Percentiles rank a stretch among this genome's conserved stretches.
phyloP scores from a whole-genome alignment of 108 stramenopile species.

The Cylindrotheca fusiformis region DNA sequence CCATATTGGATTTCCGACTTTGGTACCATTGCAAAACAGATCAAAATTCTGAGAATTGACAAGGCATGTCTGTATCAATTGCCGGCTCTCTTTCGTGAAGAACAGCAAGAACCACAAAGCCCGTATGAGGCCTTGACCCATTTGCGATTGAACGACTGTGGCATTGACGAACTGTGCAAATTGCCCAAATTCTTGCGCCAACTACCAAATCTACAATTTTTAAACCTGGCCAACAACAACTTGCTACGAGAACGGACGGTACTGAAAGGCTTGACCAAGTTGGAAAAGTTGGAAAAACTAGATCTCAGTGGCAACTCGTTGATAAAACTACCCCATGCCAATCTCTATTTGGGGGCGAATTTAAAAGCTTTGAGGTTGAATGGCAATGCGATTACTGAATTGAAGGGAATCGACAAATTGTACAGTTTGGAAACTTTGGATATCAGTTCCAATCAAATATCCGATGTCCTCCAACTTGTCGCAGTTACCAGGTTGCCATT shows the following conservation, averaged over 20 bases:
- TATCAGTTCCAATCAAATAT: constrained; percentile 67
- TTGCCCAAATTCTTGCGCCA: constrained; percentile 37
- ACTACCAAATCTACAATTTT: constrained; percentile 46
- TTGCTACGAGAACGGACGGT: constrained; percentile 47
- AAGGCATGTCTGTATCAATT: constrained; percentile 54
- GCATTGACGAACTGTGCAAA: constrained; percentile 57
- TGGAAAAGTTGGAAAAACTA: constrained; percentile 45
- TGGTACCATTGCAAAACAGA: constrained; percentile 33
- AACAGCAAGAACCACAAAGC: constrained; percentile 1
- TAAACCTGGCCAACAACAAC: constrained; percentile 72
- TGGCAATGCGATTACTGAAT: constrained; percentile 50
- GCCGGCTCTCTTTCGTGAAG: constrained; percentile 15
- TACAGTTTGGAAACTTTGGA: constrained; percentile 58
- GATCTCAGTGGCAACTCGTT: constrained; percentile 73
- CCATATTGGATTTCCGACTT: constrained; percentile 57
- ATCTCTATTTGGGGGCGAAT: constrained; percentile 56
- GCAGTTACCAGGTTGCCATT: constrained; percentile 70
- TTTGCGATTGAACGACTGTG: constrained; percentile 54
- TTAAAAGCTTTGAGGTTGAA: constrained; percentile 60
- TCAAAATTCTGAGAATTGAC: constrained; percentile 66
- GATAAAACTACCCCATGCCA: constrained; percentile 29
- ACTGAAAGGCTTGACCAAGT: constrained; percentile 42
- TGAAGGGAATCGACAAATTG: constrained; percentile 62
- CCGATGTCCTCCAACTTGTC: constrained; percentile 44
- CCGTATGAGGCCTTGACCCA: constrained; percentile 46